phyloP scores from a whole-genome alignment of 768 basidiomycete genomes.

The Psilocybe cyanescens region DNA sequence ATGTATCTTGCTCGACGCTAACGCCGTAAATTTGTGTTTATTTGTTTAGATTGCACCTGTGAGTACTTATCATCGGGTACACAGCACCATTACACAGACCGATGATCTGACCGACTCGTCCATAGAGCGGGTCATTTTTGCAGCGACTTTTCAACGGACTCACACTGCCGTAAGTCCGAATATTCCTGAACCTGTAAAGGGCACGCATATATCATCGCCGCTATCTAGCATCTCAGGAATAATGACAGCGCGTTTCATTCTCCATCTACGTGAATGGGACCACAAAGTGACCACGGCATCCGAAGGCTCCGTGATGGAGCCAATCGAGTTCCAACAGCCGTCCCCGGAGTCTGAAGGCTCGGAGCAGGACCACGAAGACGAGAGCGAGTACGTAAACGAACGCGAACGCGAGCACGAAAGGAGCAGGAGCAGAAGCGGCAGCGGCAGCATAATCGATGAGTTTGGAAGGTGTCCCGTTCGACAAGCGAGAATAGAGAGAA shows the following conservation, averaged over 20 bases:
- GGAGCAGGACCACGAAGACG: too few relatives aligned
- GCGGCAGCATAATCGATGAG: neutral
- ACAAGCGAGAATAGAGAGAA: neutral
- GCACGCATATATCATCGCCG: too few relatives aligned
- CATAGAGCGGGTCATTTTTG: neutral
- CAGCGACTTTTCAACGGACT: conserved; percentile 2
- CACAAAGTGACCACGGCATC: neutral
- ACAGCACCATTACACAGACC: neutral
- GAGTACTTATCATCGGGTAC: neutral
- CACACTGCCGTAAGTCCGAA: neutral
- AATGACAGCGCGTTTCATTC: conserved; percentile 6
- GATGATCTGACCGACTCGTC: neutral
- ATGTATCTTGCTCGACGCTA: neutral
- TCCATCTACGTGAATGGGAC: conserved; percentile 7
- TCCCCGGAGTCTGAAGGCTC: too few relatives aligned
- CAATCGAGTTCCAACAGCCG: neutral
- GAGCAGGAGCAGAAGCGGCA: neutral
- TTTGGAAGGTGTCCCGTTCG: neutral
- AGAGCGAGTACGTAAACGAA: neutral
- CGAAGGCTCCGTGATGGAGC: neutral
- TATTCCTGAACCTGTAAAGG: too few relatives aligned
- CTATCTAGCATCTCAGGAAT: neutral
- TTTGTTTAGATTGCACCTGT: neutral
- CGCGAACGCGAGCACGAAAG: neutral
- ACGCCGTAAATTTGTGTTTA: neutral